phyloP scores from a whole-genome alignment of 768 basidiomycete genomes.

The Tricholoma sp. region DNA sequence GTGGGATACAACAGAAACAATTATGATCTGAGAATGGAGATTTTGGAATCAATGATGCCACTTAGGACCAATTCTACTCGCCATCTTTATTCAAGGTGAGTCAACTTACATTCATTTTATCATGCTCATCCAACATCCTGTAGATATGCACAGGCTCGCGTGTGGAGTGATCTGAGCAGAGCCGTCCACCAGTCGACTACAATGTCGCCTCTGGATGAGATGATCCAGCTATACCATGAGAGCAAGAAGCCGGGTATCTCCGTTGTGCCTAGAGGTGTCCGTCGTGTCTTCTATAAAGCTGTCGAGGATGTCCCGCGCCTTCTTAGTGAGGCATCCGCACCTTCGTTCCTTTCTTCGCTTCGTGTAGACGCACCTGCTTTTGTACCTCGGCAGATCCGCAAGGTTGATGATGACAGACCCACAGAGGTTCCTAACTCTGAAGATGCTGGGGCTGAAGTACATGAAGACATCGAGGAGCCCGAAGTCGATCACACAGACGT shows the following conservation, averaged over 20 bases:
- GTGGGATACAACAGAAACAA: conserved; percentile 29
- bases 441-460: background rate
- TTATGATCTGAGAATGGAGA: background rate
- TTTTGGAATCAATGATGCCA: conserved; percentile 10
- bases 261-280: background rate
- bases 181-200: conserved; percentile 14
- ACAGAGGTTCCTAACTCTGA: background rate
- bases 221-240: conserved; percentile 19
- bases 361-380: background rate
- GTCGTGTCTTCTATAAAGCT: conserved; percentile 6
- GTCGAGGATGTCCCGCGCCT: conserved; percentile 8
- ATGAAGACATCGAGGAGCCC: background rate
- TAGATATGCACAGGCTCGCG: conserved; percentile 18
- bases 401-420: background rate
- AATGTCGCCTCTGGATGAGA: conserved; percentile 17
- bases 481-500: background rate
- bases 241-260: conserved; percentile 1
- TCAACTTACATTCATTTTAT: background rate
- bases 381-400: background rate
- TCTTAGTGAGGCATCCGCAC: conserved; percentile 2
- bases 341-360: background rate
- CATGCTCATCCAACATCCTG: background rate
- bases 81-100: background rate
- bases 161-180: conserved; percentile 21
- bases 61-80: conserved; percentile 3